Evolutionary conservation across 176 grass and related monocot genomes (phyloP).

Genomic region (Triticum urartu): DNA sequence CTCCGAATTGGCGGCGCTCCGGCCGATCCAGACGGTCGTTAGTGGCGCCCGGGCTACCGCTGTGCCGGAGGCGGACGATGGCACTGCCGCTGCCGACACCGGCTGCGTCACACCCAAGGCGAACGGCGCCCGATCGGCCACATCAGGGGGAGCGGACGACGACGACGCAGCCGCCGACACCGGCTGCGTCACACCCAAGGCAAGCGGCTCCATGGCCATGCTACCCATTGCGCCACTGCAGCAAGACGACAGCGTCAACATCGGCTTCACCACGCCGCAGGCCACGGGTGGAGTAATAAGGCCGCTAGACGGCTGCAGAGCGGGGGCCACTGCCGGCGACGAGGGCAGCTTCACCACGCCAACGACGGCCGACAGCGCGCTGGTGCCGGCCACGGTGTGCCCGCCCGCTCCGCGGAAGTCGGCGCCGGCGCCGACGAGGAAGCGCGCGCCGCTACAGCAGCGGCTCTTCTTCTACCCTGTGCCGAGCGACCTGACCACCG

Average conservation of each 20-base stretch:
- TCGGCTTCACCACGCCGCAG: conserved; percentile 51
- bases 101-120: conserved; percentile 44
- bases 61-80: conserved; percentile 31
- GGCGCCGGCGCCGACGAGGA: conserved; percentile 36
- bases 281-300: neutral
- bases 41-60: neutral
- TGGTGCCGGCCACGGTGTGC: conserved; percentile 41
- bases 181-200: conserved; percentile 40
- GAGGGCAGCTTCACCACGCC: neutral
- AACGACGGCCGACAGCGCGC: conserved; percentile 29
- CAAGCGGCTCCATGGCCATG: neutral
- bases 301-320: neutral
- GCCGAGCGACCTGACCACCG: conserved; percentile 48
- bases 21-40: conserved; percentile 34
- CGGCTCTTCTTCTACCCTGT: conserved; percentile 58
- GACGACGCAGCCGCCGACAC: neutral
- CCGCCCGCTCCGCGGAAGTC: conserved; percentile 71
- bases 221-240: neutral
- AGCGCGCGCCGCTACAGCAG: conserved; percentile 29
- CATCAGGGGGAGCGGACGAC: neutral
- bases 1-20: conserved; percentile 49
- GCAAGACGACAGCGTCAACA: neutral
- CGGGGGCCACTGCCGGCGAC: neutral
- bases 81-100: neutral
- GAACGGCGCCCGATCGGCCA: neutral